Base-by-base conservation (phyloP, 257 asterid species). In the Capsicum baccatum region DNA sequence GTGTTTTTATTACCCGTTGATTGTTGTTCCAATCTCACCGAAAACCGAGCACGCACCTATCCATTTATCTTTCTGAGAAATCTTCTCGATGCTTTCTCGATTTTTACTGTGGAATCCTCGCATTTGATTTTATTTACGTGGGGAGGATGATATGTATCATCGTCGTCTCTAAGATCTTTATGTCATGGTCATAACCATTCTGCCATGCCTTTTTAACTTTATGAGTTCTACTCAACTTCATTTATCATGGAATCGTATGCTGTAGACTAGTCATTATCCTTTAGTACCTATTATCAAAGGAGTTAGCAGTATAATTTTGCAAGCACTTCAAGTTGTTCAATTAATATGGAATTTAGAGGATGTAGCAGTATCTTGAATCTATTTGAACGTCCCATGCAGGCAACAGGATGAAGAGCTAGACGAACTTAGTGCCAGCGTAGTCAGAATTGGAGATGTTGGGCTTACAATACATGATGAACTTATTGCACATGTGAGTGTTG, bases 381-480 rank as follows among this genome's bases (percentile, higher is more conserved):
- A 54, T 26, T 44, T 76, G 47, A 54, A 26, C 33, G 33, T 26
- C 33, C 80, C 66, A 16, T 85, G 79, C 91, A 93, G 97, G 92
- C 94, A 90, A 71, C 97, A 92, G 82, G 94, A 93, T 83, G 96
- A 93, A 79, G 97, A 93, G 87, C 90, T 93, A 59, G 97, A 93
- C 83, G 98, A 92, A 89, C 94, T 97, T 83, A 95, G 98, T 88
- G 95, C 91, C 70, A 95, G 97, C 71, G 97, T 95, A 57, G 93
- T 90, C 86, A 92, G 98, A 91, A 92, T 97, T 85, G 99, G 99
- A 82, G 96, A 92, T 26, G 97, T 97, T 86, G 97, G 99, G 85
- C 98, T 95, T 76, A 97, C 99, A 3, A 95, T 97, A 90, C 99
- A 95, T 44, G 99, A 97, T 83, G 99, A 97, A 90, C 97, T 97